Evolutionary conservation across 768 basidiomycete genomes (phyloP), one percentile per base, ranked within the genome.

Genomic region (Termitomyces sp.): DNA sequence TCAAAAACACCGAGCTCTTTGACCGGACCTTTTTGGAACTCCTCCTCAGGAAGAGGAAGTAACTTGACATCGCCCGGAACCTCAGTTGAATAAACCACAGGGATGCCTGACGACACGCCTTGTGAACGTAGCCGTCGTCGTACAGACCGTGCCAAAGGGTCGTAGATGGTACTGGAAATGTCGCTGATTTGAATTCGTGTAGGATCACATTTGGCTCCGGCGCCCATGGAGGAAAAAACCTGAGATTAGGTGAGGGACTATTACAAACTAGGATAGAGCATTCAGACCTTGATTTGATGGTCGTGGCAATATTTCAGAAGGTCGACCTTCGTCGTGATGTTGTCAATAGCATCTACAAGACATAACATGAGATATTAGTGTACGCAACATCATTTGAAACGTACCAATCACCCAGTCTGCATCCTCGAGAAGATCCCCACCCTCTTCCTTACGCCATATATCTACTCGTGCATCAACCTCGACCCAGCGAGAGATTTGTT

Each of bases 161-260:
- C 97, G 64, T 98, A 96, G 38, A 91, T 80, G 0, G 97, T 98
- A 54, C 77, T 76, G 2, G 94, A 94, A 61, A 98, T 93, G 71
- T 98, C 96, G 59, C 87, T 88, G 53, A 98, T 97, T 69, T 98
- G 95, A 23, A 99, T 83, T 38, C 94, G 84, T 1, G 94, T 96
- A 0, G 97, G 95, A 69, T 99, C 97, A 62, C 81, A 82, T 72
- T 98, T 99, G 13, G 94, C 89, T 12, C 94, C 87, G 3, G 95
- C 91, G 27, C 97, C 97, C 94, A 99, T 97, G 23, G 94, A 94
- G 0, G 95, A 93, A 70, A 98, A 97, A 16, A 95, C 88, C 88
- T 90, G 58, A n/a, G 25, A 13, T 15, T 5, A 79, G 80, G 62
- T 84, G 12, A 20, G 29, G 13, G 16, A 38, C 53, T 56, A 46